Conservation (phyloP, 805 yeast species). For the Metschnikowia santaceciliae region DNA sequence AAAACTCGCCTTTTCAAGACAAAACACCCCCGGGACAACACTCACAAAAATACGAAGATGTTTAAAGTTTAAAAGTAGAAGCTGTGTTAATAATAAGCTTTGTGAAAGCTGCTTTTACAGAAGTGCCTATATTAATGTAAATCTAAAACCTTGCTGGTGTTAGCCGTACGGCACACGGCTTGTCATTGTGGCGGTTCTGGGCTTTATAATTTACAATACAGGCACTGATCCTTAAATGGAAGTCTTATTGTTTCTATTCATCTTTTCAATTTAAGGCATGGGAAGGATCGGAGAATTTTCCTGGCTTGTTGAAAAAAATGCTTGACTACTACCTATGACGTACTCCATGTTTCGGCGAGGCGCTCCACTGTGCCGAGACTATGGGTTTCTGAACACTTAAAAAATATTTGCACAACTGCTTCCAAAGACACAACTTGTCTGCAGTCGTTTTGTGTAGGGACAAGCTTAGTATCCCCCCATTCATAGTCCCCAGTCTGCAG, state of each 20-base stretch:
- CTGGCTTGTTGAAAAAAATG: neutral
- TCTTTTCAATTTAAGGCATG: neutral
- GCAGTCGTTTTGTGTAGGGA: neutral
- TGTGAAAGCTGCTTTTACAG: neutral
- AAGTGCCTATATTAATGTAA: neutral
- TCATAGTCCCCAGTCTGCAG: neutral
- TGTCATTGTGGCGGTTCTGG: neutral
- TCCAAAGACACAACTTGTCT: neutral
- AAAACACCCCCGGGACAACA: neutral
- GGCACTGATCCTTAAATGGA: neutral
- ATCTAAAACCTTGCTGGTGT: neutral
- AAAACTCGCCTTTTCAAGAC: neutral
- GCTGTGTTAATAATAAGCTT: no score
- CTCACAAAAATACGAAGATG: neutral
- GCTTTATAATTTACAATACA: neutral
- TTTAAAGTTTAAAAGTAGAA: no score
- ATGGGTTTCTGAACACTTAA: neutral
- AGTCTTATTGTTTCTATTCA: neutral
- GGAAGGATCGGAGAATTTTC: neutral
- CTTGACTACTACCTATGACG: neutral
- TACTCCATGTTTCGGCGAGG: neutral
- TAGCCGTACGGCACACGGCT: neutral
- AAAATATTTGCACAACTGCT: neutral
- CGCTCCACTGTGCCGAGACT: neutral
- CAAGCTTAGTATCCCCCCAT: neutral